Evolutionary conservation across 1,284 basidiomycete genomes (phyloP).

Genomic region (Cutaneotrichosporon sp.): DNA sequence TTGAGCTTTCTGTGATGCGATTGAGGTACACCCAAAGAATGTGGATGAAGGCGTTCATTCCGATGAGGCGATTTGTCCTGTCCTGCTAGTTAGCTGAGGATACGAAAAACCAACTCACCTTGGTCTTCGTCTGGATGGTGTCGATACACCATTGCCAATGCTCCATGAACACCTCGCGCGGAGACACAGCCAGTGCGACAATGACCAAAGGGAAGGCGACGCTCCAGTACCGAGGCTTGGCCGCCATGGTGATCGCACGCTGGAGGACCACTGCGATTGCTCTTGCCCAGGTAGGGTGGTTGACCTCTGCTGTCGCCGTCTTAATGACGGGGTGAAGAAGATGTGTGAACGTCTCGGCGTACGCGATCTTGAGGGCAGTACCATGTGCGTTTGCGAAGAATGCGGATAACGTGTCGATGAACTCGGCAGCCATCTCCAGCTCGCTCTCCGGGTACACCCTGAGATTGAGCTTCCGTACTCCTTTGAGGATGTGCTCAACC

Average conservation of each 20-base stretch:
- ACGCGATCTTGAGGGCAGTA: constrained; percentile 75
- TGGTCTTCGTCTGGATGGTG: constrained; percentile 68
- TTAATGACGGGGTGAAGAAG: constrained; percentile 87
- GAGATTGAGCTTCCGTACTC: constrained; percentile 74
- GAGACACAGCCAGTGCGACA: constrained; percentile 80
- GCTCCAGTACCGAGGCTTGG: constrained; percentile 87
- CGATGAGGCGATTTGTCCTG: constrained; percentile 66
- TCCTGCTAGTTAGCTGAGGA: constrained; percentile 60
- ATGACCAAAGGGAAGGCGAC: constrained; percentile 83
- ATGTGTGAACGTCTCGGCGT: constrained; percentile 76
- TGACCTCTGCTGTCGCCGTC: constrained; percentile 94
- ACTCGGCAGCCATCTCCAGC: constrained; percentile 92
- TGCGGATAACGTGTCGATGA: constrained; percentile 76
- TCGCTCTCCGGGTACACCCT: constrained; percentile 90
- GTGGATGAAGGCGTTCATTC: constrained; percentile 79
- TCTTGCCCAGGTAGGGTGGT: constrained; percentile 90
- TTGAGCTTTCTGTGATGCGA: constrained; percentile 80
- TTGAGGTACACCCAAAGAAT: constrained; percentile 93
- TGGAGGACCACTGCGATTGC: constrained; percentile 83
- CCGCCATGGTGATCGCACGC: constrained; percentile 79
- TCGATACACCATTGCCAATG: constrained; percentile 77
- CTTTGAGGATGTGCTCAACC: constrained; percentile 77
- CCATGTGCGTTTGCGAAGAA: constrained; percentile 85
- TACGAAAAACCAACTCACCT: constrained; percentile 58
- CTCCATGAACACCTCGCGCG: constrained; percentile 77